These are phyloP conservation scores for Wickerhamiella azymoides DNA, from an alignment of 805 yeast genomes.

Conservation along the genomic window DNA sequence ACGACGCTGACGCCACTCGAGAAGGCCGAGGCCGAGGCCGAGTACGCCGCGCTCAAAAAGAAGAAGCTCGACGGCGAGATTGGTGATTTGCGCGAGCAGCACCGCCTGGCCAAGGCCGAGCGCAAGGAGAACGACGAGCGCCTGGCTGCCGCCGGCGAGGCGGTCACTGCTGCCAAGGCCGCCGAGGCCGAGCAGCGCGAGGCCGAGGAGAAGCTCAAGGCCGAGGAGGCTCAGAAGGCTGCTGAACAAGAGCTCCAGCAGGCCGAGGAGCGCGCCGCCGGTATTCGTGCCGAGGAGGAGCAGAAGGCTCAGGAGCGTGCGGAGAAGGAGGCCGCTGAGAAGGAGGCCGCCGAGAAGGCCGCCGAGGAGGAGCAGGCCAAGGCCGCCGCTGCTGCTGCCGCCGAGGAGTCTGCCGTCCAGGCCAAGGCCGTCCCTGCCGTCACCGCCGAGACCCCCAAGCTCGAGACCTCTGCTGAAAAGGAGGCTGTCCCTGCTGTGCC, in stretches of 20 bases:
- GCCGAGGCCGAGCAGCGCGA: constrained; percentile 16
- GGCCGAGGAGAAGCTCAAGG: constrained; percentile 16
- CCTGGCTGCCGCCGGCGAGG: constrained; percentile 9
- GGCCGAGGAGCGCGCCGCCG: constrained; percentile 15
- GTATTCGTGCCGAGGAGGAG: constrained; percentile 15
- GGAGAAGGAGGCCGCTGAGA: constrained; percentile 10
- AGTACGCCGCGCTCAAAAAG: constrained; percentile 8
- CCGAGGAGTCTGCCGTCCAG: no score
- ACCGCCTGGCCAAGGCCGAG: constrained; percentile 12
- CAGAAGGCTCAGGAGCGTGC: constrained; percentile 14
- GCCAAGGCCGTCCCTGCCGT: no score
- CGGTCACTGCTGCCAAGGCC: constrained; percentile 11
- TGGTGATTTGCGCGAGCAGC: constrained; percentile 1
- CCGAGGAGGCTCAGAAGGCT: constrained; percentile 44
- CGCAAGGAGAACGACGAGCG: constrained; percentile 11
- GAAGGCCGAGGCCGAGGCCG: constrained; percentile 8
- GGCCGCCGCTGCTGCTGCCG: constrained; percentile 2
- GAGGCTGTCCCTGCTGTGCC: no score
- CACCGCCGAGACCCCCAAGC: no score
- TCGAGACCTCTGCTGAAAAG: no score
- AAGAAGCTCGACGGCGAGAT: constrained; percentile 6
- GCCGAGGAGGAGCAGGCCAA: constrained; percentile 12
- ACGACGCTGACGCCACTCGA: constrained; percentile 7
- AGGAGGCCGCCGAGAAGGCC: constrained; percentile 12
- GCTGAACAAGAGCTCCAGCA: constrained; percentile 21